Conservation (phyloP, 2,329 filamentous ascomycete species). For the Ceratocystis cubensis region DNA sequence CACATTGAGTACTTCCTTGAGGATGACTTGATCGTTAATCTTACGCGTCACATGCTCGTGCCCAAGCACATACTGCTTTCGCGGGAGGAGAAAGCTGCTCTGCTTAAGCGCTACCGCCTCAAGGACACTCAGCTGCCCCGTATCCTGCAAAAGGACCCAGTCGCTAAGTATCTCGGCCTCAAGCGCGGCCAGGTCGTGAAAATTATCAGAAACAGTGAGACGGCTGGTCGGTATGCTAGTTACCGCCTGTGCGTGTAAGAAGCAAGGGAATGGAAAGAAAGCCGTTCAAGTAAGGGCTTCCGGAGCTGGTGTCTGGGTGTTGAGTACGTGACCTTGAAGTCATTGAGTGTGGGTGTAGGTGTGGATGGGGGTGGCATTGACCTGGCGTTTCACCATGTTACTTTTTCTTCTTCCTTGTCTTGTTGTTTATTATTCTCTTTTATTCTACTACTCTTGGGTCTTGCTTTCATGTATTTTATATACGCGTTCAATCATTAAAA, state of each 20-base stretch:
- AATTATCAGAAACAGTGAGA: slow-evolving; percentile 93
- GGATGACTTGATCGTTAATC: slow-evolving; percentile 92
- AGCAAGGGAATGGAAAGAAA: not conserved
- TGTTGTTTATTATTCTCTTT: slow-evolving; percentile 12
- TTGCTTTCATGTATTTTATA: slow-evolving; percentile 1
- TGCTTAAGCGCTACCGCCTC: slow-evolving; percentile 80
- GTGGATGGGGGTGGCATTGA: slow-evolving; percentile 10
- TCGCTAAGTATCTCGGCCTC: slow-evolving; percentile 82
- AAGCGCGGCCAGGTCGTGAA: slow-evolving; percentile 92
- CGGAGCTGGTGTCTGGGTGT: not conserved
- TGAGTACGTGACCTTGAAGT: not conserved
- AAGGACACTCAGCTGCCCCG: slow-evolving; percentile 96
- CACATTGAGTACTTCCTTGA: slow-evolving; percentile 92
- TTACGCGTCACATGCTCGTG: slow-evolving; percentile 93
- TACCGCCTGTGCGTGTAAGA: slow-evolving; percentile 58
- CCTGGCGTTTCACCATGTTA: slow-evolving; percentile 16
- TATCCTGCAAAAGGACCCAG: slow-evolving; percentile 82
- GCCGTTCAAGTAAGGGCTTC: not conserved
- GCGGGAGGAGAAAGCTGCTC: slow-evolving; percentile 71
- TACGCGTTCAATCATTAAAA: slow-evolving; percentile 7
- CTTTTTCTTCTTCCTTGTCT: slow-evolving; percentile 16
- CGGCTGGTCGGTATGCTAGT: slow-evolving; percentile 89
- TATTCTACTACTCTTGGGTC: not conserved
- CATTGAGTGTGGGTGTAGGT: not conserved
- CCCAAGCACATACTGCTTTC: slow-evolving; percentile 86